Evolutionary conservation across 805 yeast species (phyloP).

Genomic region (Saccharomycopsis microspora): DNA sequence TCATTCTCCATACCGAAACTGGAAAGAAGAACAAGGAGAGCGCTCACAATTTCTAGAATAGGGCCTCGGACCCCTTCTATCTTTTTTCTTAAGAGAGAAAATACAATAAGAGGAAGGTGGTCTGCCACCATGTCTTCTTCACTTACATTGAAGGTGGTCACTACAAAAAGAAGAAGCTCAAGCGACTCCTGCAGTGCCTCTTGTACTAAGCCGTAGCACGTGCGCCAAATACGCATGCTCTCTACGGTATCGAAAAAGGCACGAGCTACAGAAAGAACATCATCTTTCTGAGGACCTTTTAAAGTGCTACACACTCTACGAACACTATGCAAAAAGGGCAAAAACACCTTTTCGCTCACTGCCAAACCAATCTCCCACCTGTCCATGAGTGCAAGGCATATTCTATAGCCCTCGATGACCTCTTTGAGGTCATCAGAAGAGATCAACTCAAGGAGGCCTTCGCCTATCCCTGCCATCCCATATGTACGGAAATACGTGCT

Average conservation of each 20-base stretch:
- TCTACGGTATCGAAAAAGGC: constrained; percentile 82
- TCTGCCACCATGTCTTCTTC: constrained; percentile 79
- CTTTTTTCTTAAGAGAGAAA: constrained; percentile 19
- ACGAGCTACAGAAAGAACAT: constrained; percentile 46
- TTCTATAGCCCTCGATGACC: constrained; percentile 43
- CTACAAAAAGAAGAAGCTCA: constrained; percentile 44
- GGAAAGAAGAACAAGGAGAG: background rate
- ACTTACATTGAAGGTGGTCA: constrained; percentile 56
- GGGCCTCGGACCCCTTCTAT: background rate
- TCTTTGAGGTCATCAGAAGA: constrained; percentile 19
- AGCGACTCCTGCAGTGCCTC: constrained; percentile 22
- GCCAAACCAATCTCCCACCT: constrained; percentile 87
- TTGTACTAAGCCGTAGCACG: constrained; percentile 27
- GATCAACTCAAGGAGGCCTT: constrained; percentile 43
- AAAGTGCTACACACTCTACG: background rate
- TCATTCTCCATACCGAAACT: too few species aligned
- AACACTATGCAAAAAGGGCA: constrained; percentile 44
- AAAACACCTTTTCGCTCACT: constrained; percentile 57
- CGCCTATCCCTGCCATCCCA: constrained; percentile 39
- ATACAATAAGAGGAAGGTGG: constrained; percentile 64
- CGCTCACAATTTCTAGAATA: background rate
- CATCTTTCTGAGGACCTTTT: constrained; percentile 24
- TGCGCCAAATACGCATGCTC: constrained; percentile 66
- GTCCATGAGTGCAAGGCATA: constrained; percentile 71
- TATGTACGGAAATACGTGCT: constrained; percentile 47